These are phyloP conservation scores for Arthroderma sp. DNA, from an alignment of 2,329 filamentous ascomycete genomes.

Conservation along the genomic window DNA sequence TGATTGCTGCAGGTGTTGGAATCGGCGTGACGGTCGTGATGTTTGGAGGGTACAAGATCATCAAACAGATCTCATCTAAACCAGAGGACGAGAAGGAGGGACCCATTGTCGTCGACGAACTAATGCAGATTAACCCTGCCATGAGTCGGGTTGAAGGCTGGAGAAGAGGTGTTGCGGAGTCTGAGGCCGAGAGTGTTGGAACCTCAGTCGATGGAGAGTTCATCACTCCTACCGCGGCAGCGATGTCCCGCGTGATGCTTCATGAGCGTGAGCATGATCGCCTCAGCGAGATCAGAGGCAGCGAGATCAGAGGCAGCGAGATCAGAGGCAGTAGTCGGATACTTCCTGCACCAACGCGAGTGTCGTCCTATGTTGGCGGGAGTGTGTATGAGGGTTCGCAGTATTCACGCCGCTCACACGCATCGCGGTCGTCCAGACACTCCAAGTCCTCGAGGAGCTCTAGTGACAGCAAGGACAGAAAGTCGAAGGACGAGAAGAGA, in stretches of 20 bases:
- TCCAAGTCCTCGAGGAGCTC: slow-evolving; percentile 5
- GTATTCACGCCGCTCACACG: slow-evolving; percentile 9
- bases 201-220: slow-evolving; percentile 56
- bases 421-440: slow-evolving; percentile 7
- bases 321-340: slow-evolving; percentile 10
- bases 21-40: slow-evolving; percentile 92
- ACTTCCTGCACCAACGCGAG: not conserved
- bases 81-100: slow-evolving; percentile 13
- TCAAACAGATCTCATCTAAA: slow-evolving; percentile 61
- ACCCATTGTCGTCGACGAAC: slow-evolving; percentile 39
- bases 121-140: slow-evolving; percentile 40
- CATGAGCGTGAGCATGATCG: slow-evolving; percentile 22
- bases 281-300: slow-evolving; percentile 19
- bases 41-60: slow-evolving; percentile 93
- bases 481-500: slow-evolving; percentile 11
- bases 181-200: slow-evolving; percentile 41
- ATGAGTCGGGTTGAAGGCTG: slow-evolving; percentile 50
- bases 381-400: slow-evolving; percentile 6
- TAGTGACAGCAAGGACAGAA: slow-evolving; percentile 5
- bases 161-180: slow-evolving; percentile 52
- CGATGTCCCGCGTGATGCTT: slow-evolving; percentile 32
- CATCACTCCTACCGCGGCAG: slow-evolving; percentile 47
- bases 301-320: slow-evolving; percentile 19
- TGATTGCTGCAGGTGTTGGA: slow-evolving; percentile 79
- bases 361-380: not conserved